Conservation (phyloP, 768 basidiomycete species). For the Neoboletus subvelutipes region DNA sequence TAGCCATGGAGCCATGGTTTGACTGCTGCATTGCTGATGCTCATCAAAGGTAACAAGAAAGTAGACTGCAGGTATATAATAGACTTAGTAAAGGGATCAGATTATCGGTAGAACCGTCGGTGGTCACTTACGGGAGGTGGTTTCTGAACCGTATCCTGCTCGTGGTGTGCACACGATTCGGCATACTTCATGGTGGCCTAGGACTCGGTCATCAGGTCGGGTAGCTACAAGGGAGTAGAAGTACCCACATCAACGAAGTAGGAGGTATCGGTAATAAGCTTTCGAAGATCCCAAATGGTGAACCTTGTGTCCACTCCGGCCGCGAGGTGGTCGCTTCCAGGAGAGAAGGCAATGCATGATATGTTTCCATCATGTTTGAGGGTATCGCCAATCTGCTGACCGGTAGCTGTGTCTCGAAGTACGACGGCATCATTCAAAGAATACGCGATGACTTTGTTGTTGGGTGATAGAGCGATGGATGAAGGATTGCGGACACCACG, state of each 20-base stretch:
- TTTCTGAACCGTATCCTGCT: conserved; percentile 1
- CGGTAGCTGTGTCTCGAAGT: conserved; percentile 9
- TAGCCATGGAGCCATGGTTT: conserved; percentile 20
- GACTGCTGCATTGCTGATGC: conserved; percentile 16
- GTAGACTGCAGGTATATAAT: conserved; percentile 6
- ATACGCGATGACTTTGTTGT: conserved; percentile 16
- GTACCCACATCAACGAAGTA: conserved; percentile 4
- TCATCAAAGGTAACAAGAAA: conserved; percentile 15
- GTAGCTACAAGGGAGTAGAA: neutral
- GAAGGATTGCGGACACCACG: conserved; percentile 8
- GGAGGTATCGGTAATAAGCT: neutral
- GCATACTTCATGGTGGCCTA: neutral
- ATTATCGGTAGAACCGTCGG: neutral
- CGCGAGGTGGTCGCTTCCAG: conserved; percentile 3
- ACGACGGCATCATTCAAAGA: conserved; percentile 8
- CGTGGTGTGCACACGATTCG: conserved; percentile 6
- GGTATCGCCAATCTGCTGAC: conserved; percentile 10
- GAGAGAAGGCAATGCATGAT: conserved; percentile 16
- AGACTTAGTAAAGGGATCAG: neutral
- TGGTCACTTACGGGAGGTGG: conserved; percentile 1
- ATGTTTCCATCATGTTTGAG: conserved; percentile 9
- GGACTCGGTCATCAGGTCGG: neutral
- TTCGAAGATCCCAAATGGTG: conserved; percentile 16
- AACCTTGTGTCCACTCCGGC: conserved; percentile 10
- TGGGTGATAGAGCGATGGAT: conserved; percentile 13